Evolutionary conservation across 495 filamentous ascomycete species (phyloP).

Genomic region (Neurospora africana): DNA sequence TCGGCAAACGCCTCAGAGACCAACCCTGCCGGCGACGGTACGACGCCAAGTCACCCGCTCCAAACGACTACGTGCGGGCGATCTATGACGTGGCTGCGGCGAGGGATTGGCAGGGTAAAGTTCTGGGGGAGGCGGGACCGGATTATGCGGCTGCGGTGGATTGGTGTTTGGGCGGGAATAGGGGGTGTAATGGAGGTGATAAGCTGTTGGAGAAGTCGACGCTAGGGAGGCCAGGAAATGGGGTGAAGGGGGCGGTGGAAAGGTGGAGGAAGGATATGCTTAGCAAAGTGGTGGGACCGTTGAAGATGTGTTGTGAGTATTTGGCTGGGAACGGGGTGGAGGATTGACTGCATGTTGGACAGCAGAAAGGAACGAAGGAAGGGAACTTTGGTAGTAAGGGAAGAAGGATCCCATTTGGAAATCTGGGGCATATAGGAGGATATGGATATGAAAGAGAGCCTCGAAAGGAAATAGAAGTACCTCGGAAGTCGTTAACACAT

Average conservation of each 20-base stretch:
- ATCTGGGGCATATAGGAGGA: no score
- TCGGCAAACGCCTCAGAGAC: constrained; percentile 18
- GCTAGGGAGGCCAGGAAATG: background rate
- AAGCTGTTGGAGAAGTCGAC: background rate
- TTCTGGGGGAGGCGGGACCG: constrained; percentile 22
- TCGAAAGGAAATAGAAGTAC: background rate
- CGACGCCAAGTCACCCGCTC: background rate
- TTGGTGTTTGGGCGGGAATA: constrained; percentile 25
- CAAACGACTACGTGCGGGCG: background rate
- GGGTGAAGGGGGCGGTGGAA: background rate
- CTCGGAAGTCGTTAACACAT: background rate
- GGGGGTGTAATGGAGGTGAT: background rate
- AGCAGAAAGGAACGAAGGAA: no score
- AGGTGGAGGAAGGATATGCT: background rate
- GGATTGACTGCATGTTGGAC: background rate
- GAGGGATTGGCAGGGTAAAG: constrained; percentile 4
- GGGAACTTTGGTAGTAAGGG: no score
- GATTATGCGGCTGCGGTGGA: constrained; percentile 25
- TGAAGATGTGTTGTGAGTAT: background rate
- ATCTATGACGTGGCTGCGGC: background rate
- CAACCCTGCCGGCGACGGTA: constrained; percentile 6
- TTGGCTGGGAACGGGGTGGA: background rate
- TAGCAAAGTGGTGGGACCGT: background rate
- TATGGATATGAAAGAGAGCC: background rate
- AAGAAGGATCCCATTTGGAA: no score